Evolutionary conservation across 2,329 filamentous ascomycete genomes (phyloP), one percentile per base, ranked within the genome.

Genomic region (Diplodia corticola): DNA sequence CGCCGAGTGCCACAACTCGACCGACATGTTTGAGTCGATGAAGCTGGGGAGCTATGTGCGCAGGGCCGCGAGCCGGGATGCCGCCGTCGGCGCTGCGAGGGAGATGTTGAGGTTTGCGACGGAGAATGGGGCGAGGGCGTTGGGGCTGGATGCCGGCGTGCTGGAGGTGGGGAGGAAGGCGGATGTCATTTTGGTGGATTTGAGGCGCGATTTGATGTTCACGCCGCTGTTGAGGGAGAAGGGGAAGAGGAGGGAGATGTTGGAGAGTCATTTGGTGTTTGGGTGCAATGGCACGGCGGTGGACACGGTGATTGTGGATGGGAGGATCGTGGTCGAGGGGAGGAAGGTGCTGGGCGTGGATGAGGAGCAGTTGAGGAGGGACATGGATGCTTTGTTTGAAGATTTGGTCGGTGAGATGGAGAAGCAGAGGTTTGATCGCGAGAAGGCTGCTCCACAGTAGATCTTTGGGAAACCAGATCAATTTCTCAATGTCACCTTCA

Each of bases 121-220:
- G 24, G 55, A 50, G 4, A 72, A 73, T 65, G 71, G 70, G 1
- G 70, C 70, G 1, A 67, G 54, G 26, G 70, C 71, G 20, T 35
- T 73, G 13, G 70, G 68, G 0, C 51, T 71, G 12, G 70, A 73
- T 67, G 70, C 70, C 2, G 71, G 71, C 3, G 63, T 68, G 9
- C 28, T 73, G 40, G 68, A 66, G 48, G 66, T 50, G 10, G 70
- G 71, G 1, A 69, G 64, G 69, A 72, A 73, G 55, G 71, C 71
- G 1, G 71, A 73, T 63, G 46, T 72, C n/a, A 70, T 72, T 33
- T 10, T 71, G 7, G 12, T 73, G n/a, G 70, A 72, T 65, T 64
- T 72, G 57, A 72, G 68, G 65, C 71, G 68, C 44, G 70, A 73
- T 64, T 68, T 71, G 69, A 73, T 73, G 71, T 73, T 73, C 40